phyloP scores from a whole-genome alignment of 352 stramenopile genomes.

The Phytophthora pini region DNA sequence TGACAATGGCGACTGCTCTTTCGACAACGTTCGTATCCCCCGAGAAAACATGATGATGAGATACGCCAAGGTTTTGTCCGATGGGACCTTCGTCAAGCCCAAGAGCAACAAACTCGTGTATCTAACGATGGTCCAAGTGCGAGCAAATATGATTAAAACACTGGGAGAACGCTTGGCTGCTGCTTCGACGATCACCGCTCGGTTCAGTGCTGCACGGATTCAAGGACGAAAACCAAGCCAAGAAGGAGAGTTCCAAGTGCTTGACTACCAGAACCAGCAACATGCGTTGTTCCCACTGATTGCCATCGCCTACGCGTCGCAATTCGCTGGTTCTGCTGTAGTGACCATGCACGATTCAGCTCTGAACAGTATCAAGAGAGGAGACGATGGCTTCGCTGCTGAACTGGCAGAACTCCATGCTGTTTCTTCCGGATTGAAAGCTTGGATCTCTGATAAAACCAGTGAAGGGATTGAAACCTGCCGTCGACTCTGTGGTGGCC shows the following conservation, averaged over 20 bases:
- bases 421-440: conserved; percentile 58
- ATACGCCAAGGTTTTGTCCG: conserved; percentile 46
- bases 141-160: conserved; percentile 31
- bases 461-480: conserved; percentile 51
- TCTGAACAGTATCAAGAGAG: conserved; percentile 40
- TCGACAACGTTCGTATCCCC: conserved; percentile 27
- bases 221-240: conserved; percentile 41
- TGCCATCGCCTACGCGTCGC: conserved; percentile 30
- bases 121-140: conserved; percentile 55
- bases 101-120: conserved; percentile 73
- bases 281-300: conserved; percentile 51
- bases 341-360: conserved; percentile 37
- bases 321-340: conserved; percentile 34
- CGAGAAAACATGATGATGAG: conserved; percentile 34
- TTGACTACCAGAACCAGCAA: conserved; percentile 67
- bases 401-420: conserved; percentile 58
- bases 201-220: conserved; percentile 49
- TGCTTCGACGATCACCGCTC: conserved; percentile 47
- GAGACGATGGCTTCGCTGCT: conserved; percentile 33
- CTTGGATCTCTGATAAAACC: conserved; percentile 46
- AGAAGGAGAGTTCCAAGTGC: conserved; percentile 57
- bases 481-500: conserved; percentile 54
- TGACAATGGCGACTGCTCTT: conserved; percentile 30
- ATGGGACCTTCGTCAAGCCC: conserved; percentile 63
- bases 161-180: conserved; percentile 4